Base-by-base conservation (phyloP, 2,329 filamentous ascomycete genomes). In the Blumeriella jaapii region DNA sequence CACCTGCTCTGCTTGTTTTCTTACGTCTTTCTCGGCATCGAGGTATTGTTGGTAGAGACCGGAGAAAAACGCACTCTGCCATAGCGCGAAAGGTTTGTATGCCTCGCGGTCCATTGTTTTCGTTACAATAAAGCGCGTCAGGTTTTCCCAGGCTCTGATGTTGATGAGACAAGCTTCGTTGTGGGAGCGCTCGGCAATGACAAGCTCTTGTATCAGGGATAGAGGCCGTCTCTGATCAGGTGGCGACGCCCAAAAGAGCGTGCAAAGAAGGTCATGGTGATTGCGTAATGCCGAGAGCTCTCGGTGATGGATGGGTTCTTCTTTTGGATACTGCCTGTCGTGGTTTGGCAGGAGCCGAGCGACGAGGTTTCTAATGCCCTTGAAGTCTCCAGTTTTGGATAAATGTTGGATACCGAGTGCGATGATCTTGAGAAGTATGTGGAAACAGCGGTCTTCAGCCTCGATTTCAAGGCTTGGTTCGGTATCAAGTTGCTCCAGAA, bases 181-280 rank as follows among this genome's bases (percentile, higher is more conserved):
- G 51, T 82, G 77, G 7, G 76, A 78, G 37, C 60, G 70, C 13
- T 63, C 66, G 0, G 74, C 70, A 12, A 60, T 54, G 3, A 82
- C 71, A 2, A 82, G 61, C 35, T 69, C 63, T 51, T 77, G 69
- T 8, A 81, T 65, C 13, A 72, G 59, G 36, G 65, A 62, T 1
- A 69, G 56, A 5, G 61, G 61, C 3, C 71, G 73, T 6, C 74
- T 65, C 31, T 71, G 49, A 2, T 68, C 64, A 2, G 62, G 51
- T 6, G 75, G 74, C 2, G 71, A 64, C 5, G 69, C 71, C 74
- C 74, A 82, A 51, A 71, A 81, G 4, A 82, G 60, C 1, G 74
- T 77, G 44, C 70, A 74, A 3, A 82, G 61, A 26, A 82, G 65
- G 52, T 82, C 76, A 39, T 81, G 76, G 40, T 82, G 77, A 41